These are phyloP conservation scores for Chlamydomonas sp. DNA, from an alignment of 139 green algal species.

Conservation along the genomic window DNA sequence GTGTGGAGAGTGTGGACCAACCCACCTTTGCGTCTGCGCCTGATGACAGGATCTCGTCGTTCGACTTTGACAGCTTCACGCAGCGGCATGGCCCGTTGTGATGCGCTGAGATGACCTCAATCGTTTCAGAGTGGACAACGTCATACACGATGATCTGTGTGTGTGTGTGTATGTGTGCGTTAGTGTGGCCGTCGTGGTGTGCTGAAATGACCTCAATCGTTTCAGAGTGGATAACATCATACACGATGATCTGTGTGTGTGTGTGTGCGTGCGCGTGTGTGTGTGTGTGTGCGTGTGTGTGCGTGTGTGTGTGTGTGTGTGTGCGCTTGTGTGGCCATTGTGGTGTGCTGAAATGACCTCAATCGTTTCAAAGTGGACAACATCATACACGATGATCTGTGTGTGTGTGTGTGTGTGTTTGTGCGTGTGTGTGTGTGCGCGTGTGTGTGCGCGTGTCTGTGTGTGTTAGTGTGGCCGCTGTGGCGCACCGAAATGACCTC, in stretches of 20 bases:
- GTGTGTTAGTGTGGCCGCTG: no score
- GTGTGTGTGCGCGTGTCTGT: neutral
- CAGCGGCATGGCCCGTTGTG: slow-evolving; percentile 43
- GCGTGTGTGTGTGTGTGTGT: no score
- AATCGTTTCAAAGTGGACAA: slow-evolving; percentile 31
- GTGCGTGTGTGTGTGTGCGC: neutral
- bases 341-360: slow-evolving; percentile 34
- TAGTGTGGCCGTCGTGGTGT: slow-evolving; percentile 39
- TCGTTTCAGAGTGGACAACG: slow-evolving; percentile 35
- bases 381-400: no score
- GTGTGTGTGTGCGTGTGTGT: neutral
- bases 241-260: no score
- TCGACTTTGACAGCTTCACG: slow-evolving; percentile 30
- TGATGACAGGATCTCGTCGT: slow-evolving; percentile 38
- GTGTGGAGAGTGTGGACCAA: no score
- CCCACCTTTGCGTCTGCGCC: slow-evolving; percentile 37
- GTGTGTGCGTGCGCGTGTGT: neutral
- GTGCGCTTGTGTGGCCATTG: no score
- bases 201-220: slow-evolving; percentile 28
- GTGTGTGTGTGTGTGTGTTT: neutral
- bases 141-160: slow-evolving; percentile 41
- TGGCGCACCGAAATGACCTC: no score
- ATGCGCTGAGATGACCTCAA: slow-evolving; percentile 36
- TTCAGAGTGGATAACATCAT: slow-evolving; percentile 33
- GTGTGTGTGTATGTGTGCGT: no score